Base-by-base conservation (phyloP, 1,284 basidiomycete genomes). In the Fomitopsis palustris region DNA sequence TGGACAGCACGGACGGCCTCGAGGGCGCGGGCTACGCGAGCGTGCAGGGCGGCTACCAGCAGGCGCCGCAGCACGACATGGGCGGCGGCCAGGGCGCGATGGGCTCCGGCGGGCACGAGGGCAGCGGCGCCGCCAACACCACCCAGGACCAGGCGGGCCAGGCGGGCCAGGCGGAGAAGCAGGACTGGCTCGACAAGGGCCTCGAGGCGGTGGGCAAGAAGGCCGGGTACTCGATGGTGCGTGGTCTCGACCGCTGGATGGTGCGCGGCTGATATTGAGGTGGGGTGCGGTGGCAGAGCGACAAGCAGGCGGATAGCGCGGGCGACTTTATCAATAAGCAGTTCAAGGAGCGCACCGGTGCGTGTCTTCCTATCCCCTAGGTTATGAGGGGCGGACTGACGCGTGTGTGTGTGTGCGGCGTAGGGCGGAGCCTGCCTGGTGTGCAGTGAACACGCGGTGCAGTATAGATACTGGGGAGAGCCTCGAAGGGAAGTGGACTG, bases 121-220 rank as follows among this genome's bases (percentile, higher is more conserved):
- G 61, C 10, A 43, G 27, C 31, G 21, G 25, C 9, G 29, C 16
- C 25, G 42, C 60, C 29, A 37, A 14, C 35, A 33, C 7, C 31
- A 23, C 37, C 5, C 55, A 55, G 25, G 39, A 51, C 16, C 42
- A 43, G n/a, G 38, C 55, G 49, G 55, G 55, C 47, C 35, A 37
- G 4, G 5, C 3, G 8, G 49, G 43, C 16, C 64, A 71, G 65
- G 65, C 52, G 19, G 65, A 71, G 65, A 66, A 67, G 65, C 60
- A 67, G 61, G 68, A 72, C 57, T 72, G 70, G 70, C 66, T 71
- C 42, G 70, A 71, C 65, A 70, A 71, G 64, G 69, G 69, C 56
- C 62, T 72, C 55, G 54, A 64, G 53, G 41, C 49, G 12, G 60
- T 62, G 14, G 68, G 69, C 9, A 55, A 67, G 54, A 69, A 71